These are phyloP conservation scores for Diplotaxis tenuifolia DNA, from an alignment of 345 rosid species.

Conservation along the genomic window DNA sequence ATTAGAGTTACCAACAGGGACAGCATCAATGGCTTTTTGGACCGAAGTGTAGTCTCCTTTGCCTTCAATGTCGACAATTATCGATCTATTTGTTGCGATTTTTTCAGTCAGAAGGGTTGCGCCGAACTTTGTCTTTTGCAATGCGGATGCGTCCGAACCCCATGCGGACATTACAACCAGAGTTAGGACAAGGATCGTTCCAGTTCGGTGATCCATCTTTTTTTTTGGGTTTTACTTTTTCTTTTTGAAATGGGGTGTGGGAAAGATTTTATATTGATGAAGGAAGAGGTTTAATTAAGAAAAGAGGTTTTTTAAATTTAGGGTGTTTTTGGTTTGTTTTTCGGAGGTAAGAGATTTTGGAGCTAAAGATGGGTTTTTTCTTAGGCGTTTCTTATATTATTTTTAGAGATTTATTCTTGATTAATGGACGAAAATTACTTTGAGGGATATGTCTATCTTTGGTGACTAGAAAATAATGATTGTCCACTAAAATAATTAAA, in stretches of 20 bases:
- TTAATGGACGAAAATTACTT: conserved; percentile 21
- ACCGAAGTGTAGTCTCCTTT: conserved; percentile 66
- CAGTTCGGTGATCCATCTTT: conserved; percentile 18
- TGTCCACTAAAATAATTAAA: not conserved
- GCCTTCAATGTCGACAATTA: conserved; percentile 77
- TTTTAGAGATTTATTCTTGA: conserved; percentile 16
- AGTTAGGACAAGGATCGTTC: conserved; percentile 31
- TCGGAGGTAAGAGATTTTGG: conserved; percentile 31
- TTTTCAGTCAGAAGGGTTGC: conserved; percentile 71
- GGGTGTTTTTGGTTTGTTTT: conserved; percentile 31
- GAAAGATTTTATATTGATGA: conserved; percentile 31
- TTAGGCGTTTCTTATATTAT: conserved; percentile 7
- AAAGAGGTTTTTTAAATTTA: conserved; percentile 26
- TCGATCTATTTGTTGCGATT: conserved; percentile 58
- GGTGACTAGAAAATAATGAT: not conserved
- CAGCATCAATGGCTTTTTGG: conserved; percentile 74
- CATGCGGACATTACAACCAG: conserved; percentile 9
- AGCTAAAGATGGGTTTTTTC: conserved; percentile 6
- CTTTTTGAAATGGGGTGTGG: conserved; percentile 7
- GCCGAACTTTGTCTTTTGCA: conserved; percentile 38
- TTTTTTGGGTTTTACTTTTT: conserved; percentile 15
- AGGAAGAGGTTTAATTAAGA: conserved; percentile 31
- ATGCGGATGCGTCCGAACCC: conserved; percentile 38
- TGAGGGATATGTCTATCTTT: conserved; percentile 27
- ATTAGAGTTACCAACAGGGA: conserved; percentile 56